These are phyloP conservation scores for Coemansia sp. DNA, from an alignment of 192 early-diverging fungal genomes.

Conservation along the genomic window DNA sequence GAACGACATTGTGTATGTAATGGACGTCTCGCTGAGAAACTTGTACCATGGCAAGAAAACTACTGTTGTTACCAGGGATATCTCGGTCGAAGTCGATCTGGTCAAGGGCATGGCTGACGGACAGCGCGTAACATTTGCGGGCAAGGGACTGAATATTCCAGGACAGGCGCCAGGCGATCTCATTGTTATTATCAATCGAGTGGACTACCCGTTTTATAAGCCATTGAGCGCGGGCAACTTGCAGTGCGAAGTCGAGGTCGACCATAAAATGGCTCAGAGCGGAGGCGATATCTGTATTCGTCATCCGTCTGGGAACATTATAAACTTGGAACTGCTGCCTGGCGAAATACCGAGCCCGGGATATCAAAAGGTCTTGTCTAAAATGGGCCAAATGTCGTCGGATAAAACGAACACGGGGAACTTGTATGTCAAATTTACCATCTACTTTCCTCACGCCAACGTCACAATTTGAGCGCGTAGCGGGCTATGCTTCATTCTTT, in stretches of 20 bases:
- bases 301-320: slow-evolving; percentile 27
- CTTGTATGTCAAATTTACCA: slow-evolving; percentile 24
- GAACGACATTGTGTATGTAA: slow-evolving; percentile 36
- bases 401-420: slow-evolving; percentile 17
- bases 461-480: slow-evolving; percentile 10
- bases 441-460: slow-evolving; percentile 19
- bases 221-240: slow-evolving; percentile 1
- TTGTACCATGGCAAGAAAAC: slow-evolving; percentile 32
- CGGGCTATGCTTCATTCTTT: slow-evolving; percentile 5
- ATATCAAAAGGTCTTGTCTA: slow-evolving; percentile 19
- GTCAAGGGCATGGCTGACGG: slow-evolving; percentile 25
- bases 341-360: slow-evolving; percentile 20
- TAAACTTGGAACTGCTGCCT: slow-evolving; percentile 17
- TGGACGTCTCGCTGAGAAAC: slow-evolving; percentile 33
- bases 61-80: slow-evolving; percentile 21
- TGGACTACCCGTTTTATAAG: slow-evolving; percentile 30
- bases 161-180: slow-evolving; percentile 22
- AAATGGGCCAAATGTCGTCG: slow-evolving; percentile 7
- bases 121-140: slow-evolving; percentile 26
- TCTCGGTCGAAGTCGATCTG: slow-evolving; percentile 22
- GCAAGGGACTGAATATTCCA: slow-evolving; percentile 11
- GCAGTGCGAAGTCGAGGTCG: slow-evolving; percentile 29
- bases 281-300: slow-evolving; percentile 28
- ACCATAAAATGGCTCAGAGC: slow-evolving; percentile 20
- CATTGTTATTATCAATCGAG: slow-evolving; percentile 29